Evolutionary conservation across 108 stramenopile species (phyloP).

Genomic region (Nitzschia sp.): DNA sequence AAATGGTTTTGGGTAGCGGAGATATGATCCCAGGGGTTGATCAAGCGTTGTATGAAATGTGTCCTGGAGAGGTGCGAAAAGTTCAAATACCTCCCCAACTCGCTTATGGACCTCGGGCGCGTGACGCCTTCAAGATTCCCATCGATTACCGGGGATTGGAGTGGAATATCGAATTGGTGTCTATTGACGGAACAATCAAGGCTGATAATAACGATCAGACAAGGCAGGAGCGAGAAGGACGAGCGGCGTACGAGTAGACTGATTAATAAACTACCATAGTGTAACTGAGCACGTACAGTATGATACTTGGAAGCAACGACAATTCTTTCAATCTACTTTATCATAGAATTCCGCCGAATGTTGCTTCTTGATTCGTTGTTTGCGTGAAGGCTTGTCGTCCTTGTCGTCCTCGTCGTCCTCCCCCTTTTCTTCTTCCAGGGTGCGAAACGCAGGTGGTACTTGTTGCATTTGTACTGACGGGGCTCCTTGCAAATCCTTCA

Average conservation of each 20-base stretch:
- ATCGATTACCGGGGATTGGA: slow-evolving; percentile 25
- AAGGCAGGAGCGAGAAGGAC: slow-evolving; percentile 21
- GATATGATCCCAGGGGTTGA: slow-evolving; percentile 64
- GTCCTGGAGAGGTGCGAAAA: slow-evolving; percentile 53
- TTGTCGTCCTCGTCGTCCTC: slow-evolving; percentile 25
- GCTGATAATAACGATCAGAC: slow-evolving; percentile 30
- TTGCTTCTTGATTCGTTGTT: slow-evolving; percentile 45
- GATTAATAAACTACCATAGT: too few species aligned
- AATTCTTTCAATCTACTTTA: slow-evolving; percentile 39
- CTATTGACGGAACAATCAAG: slow-evolving; percentile 32
- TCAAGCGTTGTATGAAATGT: slow-evolving; percentile 61
- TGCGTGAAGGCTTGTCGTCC: slow-evolving; percentile 5
- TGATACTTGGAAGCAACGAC: too few species aligned
- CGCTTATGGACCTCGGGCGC: slow-evolving; percentile 43
- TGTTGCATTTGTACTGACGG: slow-evolving; percentile 93
- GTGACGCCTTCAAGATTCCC: slow-evolving; percentile 45
- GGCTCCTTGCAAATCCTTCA: slow-evolving; percentile 83
- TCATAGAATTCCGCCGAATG: slow-evolving; percentile 62
- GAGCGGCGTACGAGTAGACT: not conserved
- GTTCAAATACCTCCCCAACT: slow-evolving; percentile 44
- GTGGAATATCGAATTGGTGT: slow-evolving; percentile 52
- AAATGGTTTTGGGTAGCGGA: slow-evolving; percentile 53
- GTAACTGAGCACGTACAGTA: too few species aligned
- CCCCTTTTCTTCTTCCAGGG: slow-evolving; percentile 39
- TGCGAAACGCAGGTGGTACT: slow-evolving; percentile 83